Percentiles rank a stretch among this genome's conserved stretches.
These are phyloP conservation scores for Dactylellina haptotyla DNA, from an alignment of 2,329 filamentous ascomycete genomes.

Conservation along the genomic window DNA sequence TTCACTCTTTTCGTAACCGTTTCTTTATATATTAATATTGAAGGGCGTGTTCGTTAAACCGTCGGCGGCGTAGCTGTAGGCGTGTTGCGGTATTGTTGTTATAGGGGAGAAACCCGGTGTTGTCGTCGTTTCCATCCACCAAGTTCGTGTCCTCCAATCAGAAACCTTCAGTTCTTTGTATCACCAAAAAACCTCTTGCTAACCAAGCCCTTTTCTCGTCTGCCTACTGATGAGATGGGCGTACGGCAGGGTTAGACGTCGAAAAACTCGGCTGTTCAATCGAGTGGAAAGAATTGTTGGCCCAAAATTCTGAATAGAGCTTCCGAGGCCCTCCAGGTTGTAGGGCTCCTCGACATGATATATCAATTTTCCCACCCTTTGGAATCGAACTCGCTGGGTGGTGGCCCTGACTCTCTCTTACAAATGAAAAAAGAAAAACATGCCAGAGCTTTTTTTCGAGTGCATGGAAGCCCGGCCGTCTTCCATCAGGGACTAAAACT, in stretches of 20 bases:
- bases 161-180: constrained; percentile 12
- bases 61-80: too few relatives aligned
- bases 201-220: constrained; percentile 31
- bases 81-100: constrained; percentile 35
- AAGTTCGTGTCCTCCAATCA: constrained; percentile 22
- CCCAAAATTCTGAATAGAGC: constrained; percentile 16
- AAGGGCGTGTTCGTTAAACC: too few relatives aligned
- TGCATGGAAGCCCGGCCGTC: constrained; percentile 41
- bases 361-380: constrained; percentile 34
- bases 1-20: background rate
- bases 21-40: constrained; percentile 20
- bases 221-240: constrained; percentile 40
- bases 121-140: constrained; percentile 26
- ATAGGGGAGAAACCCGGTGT: too few relatives aligned
- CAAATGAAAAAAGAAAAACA: constrained; percentile 29
- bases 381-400: constrained; percentile 25
- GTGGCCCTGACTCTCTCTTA: constrained; percentile 41
- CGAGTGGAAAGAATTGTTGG: constrained; percentile 17
- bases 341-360: constrained; percentile 51
- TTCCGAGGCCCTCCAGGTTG: constrained; percentile 19
- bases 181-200: constrained; percentile 24
- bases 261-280: constrained; percentile 45
- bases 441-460: constrained; percentile 19
- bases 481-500: constrained; percentile 31
- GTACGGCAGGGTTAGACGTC: constrained; percentile 19